These are phyloP conservation scores for Phytophthora constricta DNA, from an alignment of 352 stramenopile species.

Conservation along the genomic window DNA sequence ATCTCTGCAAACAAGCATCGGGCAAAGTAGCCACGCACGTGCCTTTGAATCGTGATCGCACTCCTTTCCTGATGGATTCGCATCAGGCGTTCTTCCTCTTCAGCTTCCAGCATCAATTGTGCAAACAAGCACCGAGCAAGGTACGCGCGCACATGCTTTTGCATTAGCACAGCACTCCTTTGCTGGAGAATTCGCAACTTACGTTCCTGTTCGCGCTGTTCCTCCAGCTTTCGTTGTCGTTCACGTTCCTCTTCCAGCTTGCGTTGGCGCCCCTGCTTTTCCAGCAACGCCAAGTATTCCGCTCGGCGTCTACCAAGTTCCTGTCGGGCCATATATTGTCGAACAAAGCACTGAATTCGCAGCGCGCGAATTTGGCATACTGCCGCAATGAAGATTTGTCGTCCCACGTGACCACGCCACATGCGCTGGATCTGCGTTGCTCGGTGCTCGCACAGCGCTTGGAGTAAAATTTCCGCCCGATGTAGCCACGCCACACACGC, in stretches of 20 bases:
- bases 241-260: slow-evolving; percentile 37
- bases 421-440: slow-evolving; percentile 57
- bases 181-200: slow-evolving; percentile 34
- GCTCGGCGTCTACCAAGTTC: slow-evolving; percentile 35
- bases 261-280: slow-evolving; percentile 45
- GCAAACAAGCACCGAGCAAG: slow-evolving; percentile 49
- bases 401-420: slow-evolving; percentile 50
- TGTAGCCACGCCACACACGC: slow-evolving; percentile 46
- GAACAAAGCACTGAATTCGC: slow-evolving; percentile 58
- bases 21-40: slow-evolving; percentile 56
- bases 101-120: slow-evolving; percentile 42
- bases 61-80: slow-evolving; percentile 36
- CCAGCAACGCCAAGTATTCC: slow-evolving; percentile 45
- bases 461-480: slow-evolving; percentile 38
- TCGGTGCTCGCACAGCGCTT: slow-evolving; percentile 37
- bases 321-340: slow-evolving; percentile 46
- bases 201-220: slow-evolving; percentile 47
- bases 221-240: slow-evolving; percentile 38
- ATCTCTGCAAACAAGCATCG: slow-evolving; percentile 48
- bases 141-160: slow-evolving; percentile 52
- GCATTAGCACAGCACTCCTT: slow-evolving; percentile 52
- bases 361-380: slow-evolving; percentile 51
- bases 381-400: slow-evolving; percentile 37
- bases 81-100: slow-evolving; percentile 36
- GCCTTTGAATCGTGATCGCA: slow-evolving; percentile 51